Conservation (phyloP, 2,329 filamentous ascomycete genomes). For the Laburnicola sp. region DNA sequence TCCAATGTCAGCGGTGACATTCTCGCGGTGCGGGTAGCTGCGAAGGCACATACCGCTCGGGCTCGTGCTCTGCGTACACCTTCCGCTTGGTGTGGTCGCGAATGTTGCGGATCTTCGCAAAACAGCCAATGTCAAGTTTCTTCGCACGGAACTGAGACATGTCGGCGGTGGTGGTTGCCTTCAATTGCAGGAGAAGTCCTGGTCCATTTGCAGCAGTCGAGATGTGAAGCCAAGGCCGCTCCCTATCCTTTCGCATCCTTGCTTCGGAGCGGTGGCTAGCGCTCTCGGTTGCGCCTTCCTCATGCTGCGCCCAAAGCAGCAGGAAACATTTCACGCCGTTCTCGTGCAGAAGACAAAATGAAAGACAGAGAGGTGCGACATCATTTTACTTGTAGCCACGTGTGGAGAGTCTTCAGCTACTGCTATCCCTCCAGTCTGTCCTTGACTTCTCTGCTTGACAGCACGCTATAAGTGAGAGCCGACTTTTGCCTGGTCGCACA, state of each 20-base stretch:
- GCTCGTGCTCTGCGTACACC: constrained; percentile 82
- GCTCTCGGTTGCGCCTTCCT: constrained; percentile 2
- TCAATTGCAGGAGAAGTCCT: constrained; percentile 13
- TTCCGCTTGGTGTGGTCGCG: constrained; percentile 97
- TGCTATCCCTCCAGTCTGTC: no score
- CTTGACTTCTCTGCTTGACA: background rate
- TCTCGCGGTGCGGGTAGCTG: background rate
- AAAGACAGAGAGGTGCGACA: no score
- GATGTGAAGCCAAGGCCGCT: constrained; percentile 12
- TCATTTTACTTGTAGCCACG: background rate
- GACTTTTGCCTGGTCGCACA: background rate
- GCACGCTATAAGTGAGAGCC: background rate
- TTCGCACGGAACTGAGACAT: constrained; percentile 80
- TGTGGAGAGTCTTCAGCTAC: background rate
- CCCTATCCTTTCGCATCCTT: constrained; percentile 10
- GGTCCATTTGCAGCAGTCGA: constrained; percentile 13
- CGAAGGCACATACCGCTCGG: constrained; percentile 69
- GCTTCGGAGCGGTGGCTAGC: constrained; percentile 4
- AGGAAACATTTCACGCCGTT: background rate
- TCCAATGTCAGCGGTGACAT: constrained; percentile 8
- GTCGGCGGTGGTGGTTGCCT: constrained; percentile 24
- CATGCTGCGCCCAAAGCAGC: background rate
- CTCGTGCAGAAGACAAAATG: background rate
- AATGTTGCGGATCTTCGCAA: constrained; percentile 81
- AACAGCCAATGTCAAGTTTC: constrained; percentile 86